Conservation (phyloP, 2,329 filamentous ascomycete species). For the Penicillium sclerotigenum region DNA sequence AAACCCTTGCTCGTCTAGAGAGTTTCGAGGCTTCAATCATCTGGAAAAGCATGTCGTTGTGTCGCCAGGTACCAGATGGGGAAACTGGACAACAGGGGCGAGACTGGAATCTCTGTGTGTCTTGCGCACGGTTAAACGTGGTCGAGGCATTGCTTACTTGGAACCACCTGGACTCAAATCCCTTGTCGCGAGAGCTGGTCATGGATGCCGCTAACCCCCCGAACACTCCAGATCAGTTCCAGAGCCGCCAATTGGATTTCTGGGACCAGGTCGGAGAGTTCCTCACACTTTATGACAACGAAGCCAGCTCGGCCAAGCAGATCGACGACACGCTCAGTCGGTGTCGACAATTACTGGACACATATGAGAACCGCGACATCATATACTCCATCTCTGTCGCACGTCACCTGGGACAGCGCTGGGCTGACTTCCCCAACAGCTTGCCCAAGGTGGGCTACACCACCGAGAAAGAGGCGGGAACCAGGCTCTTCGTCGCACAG, state of each 20-base stretch:
- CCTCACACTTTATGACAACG: conserved; percentile 62
- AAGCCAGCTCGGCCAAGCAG: conserved; percentile 51
- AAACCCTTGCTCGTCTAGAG: conserved; percentile 40
- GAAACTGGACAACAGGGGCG: conserved; percentile 37
- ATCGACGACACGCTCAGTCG: conserved; percentile 64
- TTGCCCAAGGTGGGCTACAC: conserved; percentile 56
- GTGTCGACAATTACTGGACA: conserved; percentile 70
- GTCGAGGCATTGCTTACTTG: conserved; percentile 76
- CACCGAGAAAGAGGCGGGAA: conserved; percentile 65
- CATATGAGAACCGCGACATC: conserved; percentile 82
- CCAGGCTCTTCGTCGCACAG: conserved; percentile 65
- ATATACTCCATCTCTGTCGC: conserved; percentile 84
- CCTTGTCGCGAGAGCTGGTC: conserved; percentile 45
- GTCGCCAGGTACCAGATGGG: conserved; percentile 42
- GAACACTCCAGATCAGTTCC: conserved; percentile 50
- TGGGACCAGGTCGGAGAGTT: conserved; percentile 77
- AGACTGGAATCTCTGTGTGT: conserved; percentile 61
- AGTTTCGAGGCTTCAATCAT: conserved; percentile 60
- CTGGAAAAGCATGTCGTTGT: conserved; percentile 58
- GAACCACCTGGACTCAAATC: conserved; percentile 57
- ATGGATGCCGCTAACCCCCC: conserved; percentile 37
- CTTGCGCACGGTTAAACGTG: conserved; percentile 68
- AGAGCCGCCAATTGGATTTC: conserved; percentile 68
- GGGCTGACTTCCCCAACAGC: conserved; percentile 57
- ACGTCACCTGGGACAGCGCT: conserved; percentile 67